Percentiles rank a stretch among this genome's conserved stretches.
Evolutionary conservation across 2,329 filamentous ascomycete species (phyloP).

Genomic region (Verticillium longisporum): DNA sequence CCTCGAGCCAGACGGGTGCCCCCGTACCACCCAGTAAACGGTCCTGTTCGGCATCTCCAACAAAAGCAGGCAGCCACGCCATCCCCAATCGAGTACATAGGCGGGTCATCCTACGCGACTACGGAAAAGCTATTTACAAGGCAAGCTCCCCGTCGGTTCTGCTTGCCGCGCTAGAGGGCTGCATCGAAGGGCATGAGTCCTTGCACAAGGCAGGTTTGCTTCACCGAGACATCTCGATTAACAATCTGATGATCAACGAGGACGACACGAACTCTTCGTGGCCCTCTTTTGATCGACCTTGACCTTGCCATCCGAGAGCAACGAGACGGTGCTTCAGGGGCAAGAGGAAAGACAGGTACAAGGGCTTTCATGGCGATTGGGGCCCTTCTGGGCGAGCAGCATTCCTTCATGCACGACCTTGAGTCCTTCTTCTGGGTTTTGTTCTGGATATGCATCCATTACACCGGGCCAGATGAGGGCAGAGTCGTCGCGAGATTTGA

Average conservation of each 20-base stretch:
- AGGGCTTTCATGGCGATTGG: conserved; percentile 40
- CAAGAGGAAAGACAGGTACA: conserved; percentile 33
- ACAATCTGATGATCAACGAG: conserved; percentile 41
- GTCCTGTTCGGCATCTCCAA: too few species aligned
- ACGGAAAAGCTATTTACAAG: conserved; percentile 32
- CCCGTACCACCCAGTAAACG: too few species aligned
- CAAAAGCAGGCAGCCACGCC: too few species aligned
- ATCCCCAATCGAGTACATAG: conserved; percentile 29
- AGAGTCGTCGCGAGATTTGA: conserved; percentile 8
- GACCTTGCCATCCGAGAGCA: conserved; percentile 26
- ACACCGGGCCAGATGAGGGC: conserved; percentile 16
- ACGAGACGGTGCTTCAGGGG: conserved; percentile 24
- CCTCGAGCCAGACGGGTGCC: too few species aligned
- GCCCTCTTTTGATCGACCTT: conserved; percentile 34
- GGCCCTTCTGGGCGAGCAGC: conserved; percentile 29
- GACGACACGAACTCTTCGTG: conserved; percentile 28
- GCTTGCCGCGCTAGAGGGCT: conserved; percentile 26
- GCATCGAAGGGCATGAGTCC: conserved; percentile 30
- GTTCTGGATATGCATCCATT: conserved; percentile 39
- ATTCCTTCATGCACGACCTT: conserved; percentile 40
- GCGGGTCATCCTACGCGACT: conserved; percentile 31
- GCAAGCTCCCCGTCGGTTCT: conserved; percentile 27
- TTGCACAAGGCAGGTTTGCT: conserved; percentile 27
- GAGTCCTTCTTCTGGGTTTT: conserved; percentile 43
- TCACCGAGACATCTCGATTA: conserved; percentile 35